These are phyloP conservation scores for Erodium moschatum DNA, from an alignment of 441 rosid species.

Conservation along the genomic window DNA sequence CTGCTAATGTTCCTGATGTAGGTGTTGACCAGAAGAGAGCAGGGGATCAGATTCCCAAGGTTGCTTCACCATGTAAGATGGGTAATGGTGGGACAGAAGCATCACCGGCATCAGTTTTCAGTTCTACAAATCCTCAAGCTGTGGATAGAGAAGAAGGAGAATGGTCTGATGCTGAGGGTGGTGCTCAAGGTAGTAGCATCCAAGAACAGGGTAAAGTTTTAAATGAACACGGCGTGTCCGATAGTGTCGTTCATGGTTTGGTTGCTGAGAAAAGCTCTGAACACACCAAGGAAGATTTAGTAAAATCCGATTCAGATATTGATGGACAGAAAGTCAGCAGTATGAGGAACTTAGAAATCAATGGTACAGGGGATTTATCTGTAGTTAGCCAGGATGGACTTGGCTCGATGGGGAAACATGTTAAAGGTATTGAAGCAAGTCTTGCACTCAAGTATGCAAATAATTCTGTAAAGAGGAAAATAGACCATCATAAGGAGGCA, in stretches of 20 bases:
- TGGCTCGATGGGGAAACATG: conserved; percentile 37
- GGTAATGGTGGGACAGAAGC: conserved; percentile 31
- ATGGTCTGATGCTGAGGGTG: conserved; percentile 69
- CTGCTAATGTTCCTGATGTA: conserved; percentile 29
- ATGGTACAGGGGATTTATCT: conserved; percentile 34
- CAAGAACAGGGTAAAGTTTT: conserved; percentile 33
- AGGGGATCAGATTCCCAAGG: conserved; percentile 26
- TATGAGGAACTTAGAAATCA: conserved; percentile 37
- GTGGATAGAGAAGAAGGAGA: conserved; percentile 97
- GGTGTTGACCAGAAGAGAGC: conserved; percentile 33
- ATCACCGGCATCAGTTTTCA: conserved; percentile 25
- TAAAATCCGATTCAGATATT: conserved; percentile 30
- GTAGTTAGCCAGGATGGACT: conserved; percentile 44
- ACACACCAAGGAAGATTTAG: conserved; percentile 24
- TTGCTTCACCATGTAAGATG: conserved; percentile 30
- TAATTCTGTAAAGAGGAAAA: conserved; percentile 68
- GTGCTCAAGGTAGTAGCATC: conserved; percentile 26
- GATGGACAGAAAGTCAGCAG: conserved; percentile 36
- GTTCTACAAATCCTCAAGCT: conserved; percentile 28
- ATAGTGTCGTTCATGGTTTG: conserved; percentile 24
- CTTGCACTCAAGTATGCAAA: conserved; percentile 59
- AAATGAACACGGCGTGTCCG: conserved; percentile 26
- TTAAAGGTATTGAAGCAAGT: conserved; percentile 72
- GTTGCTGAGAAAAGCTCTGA: conserved; percentile 30
- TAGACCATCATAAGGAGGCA: conserved; percentile 83